A percentile compares a stretch with the other conserved stretches of the same genome.
Conservation (phyloP, 2,329 filamentous ascomycete genomes). For the Orbilia brochopaga region DNA sequence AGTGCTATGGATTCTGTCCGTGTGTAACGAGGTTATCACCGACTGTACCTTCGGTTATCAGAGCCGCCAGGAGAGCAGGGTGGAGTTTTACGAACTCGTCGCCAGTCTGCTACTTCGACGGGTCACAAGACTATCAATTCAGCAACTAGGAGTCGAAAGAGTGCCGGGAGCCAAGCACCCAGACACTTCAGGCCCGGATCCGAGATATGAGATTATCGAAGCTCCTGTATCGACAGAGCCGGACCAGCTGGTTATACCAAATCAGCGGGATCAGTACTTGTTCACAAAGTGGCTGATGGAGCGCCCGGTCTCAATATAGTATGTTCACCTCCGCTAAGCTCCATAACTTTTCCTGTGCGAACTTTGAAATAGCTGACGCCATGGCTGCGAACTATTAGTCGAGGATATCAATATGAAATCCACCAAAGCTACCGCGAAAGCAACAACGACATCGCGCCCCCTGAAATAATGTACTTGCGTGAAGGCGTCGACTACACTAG, state of each 20-base stretch:
- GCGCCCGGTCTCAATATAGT: constrained; percentile 34
- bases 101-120: constrained; percentile 29
- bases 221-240: constrained; percentile 15
- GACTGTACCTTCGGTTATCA: constrained; percentile 1
- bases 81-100: constrained; percentile 33
- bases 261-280: constrained; percentile 41
- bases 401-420: constrained; percentile 43
- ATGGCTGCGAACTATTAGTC: constrained; percentile 19
- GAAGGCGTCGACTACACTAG: constrained; percentile 26
- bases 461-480: constrained; percentile 40
- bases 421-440: constrained; percentile 32
- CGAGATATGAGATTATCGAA: constrained; percentile 20
- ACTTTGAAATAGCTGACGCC: constrained; percentile 1
- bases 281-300: constrained; percentile 50
- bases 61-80: not conserved
- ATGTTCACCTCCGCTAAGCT: not conserved
- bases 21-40: constrained; percentile 15
- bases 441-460: constrained; percentile 28
- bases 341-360: not conserved
- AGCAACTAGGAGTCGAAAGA: constrained; percentile 37
- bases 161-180: not conserved
- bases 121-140: constrained; percentile 40
- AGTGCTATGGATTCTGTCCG: constrained; percentile 48
- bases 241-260: constrained; percentile 35
- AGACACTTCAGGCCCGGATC: not conserved